phyloP scores from a whole-genome alignment of 1,284 basidiomycete species.

The Waitea zeae region DNA sequence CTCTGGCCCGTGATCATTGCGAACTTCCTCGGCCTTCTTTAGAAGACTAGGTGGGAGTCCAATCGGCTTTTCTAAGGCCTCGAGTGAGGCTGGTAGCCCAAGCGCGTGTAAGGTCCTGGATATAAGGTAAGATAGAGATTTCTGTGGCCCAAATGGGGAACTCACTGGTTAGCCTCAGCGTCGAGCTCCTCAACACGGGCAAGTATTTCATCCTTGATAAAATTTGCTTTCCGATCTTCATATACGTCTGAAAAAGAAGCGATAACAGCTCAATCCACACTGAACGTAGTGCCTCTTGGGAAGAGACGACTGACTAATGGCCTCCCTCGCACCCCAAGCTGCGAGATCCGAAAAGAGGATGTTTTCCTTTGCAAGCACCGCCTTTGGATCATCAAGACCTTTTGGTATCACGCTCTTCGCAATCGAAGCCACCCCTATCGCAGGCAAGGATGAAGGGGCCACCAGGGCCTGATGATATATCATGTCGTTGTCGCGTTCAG shows the following conservation, averaged over 20 bases:
- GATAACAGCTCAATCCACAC: neutral
- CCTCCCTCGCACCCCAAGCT: slow-evolving; percentile 79
- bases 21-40: slow-evolving; percentile 76
- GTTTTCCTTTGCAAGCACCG: slow-evolving; percentile 17
- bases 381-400: slow-evolving; percentile 44
- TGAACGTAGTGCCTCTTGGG: slow-evolving; percentile 1
- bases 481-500: slow-evolving; percentile 86
- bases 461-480: slow-evolving; percentile 91
- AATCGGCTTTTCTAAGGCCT: slow-evolving; percentile 76
- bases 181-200: slow-evolving; percentile 53
- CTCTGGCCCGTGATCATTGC: slow-evolving; percentile 57
- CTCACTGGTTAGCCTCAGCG: slow-evolving; percentile 43
- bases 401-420: slow-evolving; percentile 45
- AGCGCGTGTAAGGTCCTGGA: slow-evolving; percentile 52
- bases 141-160: slow-evolving; percentile 5
- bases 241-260: slow-evolving; percentile 51
- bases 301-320: slow-evolving; percentile 48
- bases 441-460: slow-evolving; percentile 45
- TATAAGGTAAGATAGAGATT: neutral
- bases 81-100: slow-evolving; percentile 74
- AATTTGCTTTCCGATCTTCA: slow-evolving; percentile 63
- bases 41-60: slow-evolving; percentile 82
- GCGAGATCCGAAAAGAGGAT: slow-evolving; percentile 67
- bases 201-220: slow-evolving; percentile 54
- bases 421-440: slow-evolving; percentile 53